Evolutionary conservation across 257 asterid species (phyloP).

Genomic region (Dorcoceras hygrometricum): DNA sequence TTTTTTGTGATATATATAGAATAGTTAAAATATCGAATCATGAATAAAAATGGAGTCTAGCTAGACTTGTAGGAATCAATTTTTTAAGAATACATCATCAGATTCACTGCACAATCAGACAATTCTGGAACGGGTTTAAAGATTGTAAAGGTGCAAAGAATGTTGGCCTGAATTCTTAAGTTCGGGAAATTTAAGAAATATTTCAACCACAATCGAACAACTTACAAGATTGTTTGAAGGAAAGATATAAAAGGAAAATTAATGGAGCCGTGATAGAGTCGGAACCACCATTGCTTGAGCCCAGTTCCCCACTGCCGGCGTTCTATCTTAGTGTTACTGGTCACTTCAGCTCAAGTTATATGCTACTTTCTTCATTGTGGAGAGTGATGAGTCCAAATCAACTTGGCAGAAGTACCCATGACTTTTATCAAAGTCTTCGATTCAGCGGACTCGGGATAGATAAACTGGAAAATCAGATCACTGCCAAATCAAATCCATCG

Average conservation of each 20-base stretch:
- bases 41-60: too few species aligned
- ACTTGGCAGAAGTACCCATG: constrained; percentile 1
- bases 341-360: constrained; percentile 1
- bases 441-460: neutral
- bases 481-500: constrained; percentile 1
- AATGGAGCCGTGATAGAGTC: neutral
- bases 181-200: neutral
- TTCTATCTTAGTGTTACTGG: neutral
- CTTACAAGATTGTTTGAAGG: neutral
- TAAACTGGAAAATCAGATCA: constrained; percentile 1
- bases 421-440: neutral
- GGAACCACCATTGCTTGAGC: neutral
- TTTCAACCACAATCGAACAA: neutral
- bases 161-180: neutral
- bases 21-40: too few species aligned
- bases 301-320: neutral
- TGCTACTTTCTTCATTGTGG: neutral
- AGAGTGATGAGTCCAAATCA: constrained; percentile 6
- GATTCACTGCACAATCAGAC: too few species aligned
- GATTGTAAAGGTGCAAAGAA: neutral
- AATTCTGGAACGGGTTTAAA: too few species aligned
- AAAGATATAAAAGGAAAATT: too few species aligned
- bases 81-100: too few species aligned
- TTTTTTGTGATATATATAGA: too few species aligned
- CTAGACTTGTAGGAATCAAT: too few species aligned